Conservation (phyloP, 2,329 filamentous ascomycete species). For the Hypoxylon sp. region DNA sequence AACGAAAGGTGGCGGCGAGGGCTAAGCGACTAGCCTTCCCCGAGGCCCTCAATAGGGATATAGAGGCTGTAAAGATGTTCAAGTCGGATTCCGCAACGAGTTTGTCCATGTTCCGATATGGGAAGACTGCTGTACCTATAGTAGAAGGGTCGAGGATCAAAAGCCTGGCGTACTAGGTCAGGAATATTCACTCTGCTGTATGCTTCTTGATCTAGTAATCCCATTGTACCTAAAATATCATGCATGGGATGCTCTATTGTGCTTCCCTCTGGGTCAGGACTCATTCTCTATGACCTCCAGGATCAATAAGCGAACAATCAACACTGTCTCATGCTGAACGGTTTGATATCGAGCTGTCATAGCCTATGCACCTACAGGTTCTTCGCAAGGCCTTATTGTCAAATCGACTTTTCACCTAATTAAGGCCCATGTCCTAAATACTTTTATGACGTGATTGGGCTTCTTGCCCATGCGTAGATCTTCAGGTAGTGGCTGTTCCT, state of each 20-base stretch:
- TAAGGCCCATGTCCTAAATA: background rate
- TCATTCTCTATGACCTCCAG: background rate
- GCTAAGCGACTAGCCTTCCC: constrained; percentile 1
- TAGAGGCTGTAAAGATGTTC: constrained; percentile 5
- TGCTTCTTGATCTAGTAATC: background rate
- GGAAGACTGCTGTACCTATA: constrained; percentile 55
- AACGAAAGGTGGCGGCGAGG: background rate
- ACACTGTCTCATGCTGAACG: background rate
- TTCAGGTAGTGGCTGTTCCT: background rate
- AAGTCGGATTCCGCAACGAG: constrained; percentile 1
- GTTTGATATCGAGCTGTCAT: background rate
- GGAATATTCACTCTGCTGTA: constrained; percentile 39
- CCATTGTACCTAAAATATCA: background rate
- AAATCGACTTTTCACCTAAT: background rate
- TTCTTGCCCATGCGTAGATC: background rate
- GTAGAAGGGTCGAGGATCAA: constrained; percentile 61
- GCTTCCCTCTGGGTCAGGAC: background rate
- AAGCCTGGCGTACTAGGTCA: constrained; percentile 56
- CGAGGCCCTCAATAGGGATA: background rate
- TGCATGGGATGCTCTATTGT: background rate
- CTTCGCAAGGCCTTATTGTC: background rate
- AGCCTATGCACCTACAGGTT: background rate
- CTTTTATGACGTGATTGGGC: background rate
- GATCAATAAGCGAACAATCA: background rate
- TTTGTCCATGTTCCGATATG: constrained; percentile 18